Conservation (phyloP, 2,329 filamentous ascomycete species). For the Thielaviopsis ethacetica region DNA sequence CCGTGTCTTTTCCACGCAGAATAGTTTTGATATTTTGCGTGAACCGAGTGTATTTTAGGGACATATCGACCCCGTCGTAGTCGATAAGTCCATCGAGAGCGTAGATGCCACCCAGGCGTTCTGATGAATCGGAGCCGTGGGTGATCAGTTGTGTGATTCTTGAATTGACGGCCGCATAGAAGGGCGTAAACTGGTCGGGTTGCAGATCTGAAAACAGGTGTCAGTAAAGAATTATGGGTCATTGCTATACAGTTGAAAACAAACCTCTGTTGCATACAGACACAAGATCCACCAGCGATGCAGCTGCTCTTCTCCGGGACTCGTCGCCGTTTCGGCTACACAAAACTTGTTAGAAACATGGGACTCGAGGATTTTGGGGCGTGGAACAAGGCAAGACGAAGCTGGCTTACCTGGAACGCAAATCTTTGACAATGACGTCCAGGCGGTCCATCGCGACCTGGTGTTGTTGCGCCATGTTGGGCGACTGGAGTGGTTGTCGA, state of each 20-base stretch:
- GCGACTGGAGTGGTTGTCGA: constrained; percentile 6
- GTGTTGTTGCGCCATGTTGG: constrained; percentile 19
- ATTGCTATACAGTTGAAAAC: constrained; percentile 1
- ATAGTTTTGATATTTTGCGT: constrained; percentile 78
- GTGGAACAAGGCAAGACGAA: neutral
- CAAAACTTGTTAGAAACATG: constrained; percentile 2
- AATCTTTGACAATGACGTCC: constrained; percentile 36
- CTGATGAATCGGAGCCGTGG: constrained; percentile 70
- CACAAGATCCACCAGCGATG: constrained; percentile 39
- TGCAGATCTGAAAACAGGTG: constrained; percentile 44
- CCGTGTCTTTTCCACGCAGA: constrained; percentile 77
- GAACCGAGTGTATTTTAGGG: constrained; percentile 87
- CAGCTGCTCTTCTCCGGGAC: constrained; percentile 33
- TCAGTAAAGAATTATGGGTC: neutral
- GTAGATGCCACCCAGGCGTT: constrained; percentile 81
- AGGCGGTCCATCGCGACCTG: constrained; percentile 38
- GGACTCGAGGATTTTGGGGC: constrained; percentile 8
- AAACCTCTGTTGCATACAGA: constrained; percentile 38
- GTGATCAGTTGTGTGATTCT: constrained; percentile 53
- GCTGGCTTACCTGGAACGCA: constrained; percentile 34
- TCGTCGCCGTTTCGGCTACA: constrained; percentile 24
- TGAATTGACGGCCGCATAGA: constrained; percentile 40
- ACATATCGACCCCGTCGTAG: constrained; percentile 87
- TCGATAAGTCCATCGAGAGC: constrained; percentile 87
- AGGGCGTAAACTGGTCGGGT: constrained; percentile 55